Percentiles rank a stretch among this genome's conserved stretches.
Conservation (phyloP, 176 grass and related monocot species). For the Oryza coarctata region DNA sequence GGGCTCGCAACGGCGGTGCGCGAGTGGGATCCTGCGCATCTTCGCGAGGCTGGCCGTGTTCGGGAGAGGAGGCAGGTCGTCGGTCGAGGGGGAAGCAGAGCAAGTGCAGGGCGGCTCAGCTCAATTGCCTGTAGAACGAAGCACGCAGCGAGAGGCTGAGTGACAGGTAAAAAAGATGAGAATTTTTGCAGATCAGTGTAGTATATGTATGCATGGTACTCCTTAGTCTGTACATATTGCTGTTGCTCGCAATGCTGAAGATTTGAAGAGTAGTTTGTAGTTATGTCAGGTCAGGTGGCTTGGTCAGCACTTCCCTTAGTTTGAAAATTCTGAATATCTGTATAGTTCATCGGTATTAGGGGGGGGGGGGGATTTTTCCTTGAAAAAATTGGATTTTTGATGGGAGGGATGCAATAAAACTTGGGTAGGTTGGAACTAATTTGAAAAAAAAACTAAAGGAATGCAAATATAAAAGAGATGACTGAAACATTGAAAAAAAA, state of each 20-base stretch:
- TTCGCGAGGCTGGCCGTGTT: constrained; percentile 82
- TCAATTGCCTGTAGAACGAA: constrained; percentile 37
- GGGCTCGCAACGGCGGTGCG: constrained; percentile 70
- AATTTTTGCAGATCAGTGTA: neutral
- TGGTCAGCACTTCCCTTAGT: constrained; percentile 12
- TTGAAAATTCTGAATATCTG: constrained; percentile 22
- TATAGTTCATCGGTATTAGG: neutral
- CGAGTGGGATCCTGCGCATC: constrained; percentile 66
- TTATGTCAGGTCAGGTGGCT: constrained; percentile 18
- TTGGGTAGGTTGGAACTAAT: neutral
- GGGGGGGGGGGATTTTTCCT: neutral
- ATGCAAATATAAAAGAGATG: too few species aligned
- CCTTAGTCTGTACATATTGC: constrained; percentile 21
- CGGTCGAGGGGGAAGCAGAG: constrained; percentile 43
- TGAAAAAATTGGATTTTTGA: neutral
- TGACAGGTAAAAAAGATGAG: neutral
- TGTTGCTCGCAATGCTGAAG: constrained; percentile 7
- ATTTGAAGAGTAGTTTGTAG: neutral
- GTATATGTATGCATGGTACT: neutral
- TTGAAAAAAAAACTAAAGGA: too few species aligned
- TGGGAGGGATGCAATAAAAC: neutral
- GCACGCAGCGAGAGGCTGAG: neutral
- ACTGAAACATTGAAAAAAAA: too few species aligned
- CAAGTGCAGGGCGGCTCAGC: constrained; percentile 43
- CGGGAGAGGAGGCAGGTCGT: constrained; percentile 51